Base-by-base conservation (phyloP, 2,329 filamentous ascomycete species). In the Fusarium euwallaceae region DNA sequence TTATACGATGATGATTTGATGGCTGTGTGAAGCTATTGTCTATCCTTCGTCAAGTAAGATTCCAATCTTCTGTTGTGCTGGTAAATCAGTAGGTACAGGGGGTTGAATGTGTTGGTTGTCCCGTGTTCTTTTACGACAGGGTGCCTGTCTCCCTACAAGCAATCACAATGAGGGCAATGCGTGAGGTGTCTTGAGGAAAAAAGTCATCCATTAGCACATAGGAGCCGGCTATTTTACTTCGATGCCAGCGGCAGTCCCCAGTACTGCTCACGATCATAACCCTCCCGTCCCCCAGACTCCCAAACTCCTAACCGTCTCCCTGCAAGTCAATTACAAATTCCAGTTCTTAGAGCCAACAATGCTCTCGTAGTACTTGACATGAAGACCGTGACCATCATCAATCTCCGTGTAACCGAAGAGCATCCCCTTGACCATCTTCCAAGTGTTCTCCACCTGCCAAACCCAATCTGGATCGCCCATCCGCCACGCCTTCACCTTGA, bases 371-470 rank as follows among this genome's bases (percentile, higher is more conserved):
- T 51, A n/a, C 3, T 51, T 27, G 24, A 51, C 24, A 29, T 27
- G 14, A 10, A 51, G 22, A 51, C 45, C 45, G 2, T 51, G 45
- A 17, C 45, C 16, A 16, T 14, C 9, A 5, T 29, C 45, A 51
- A 27, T 27, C 4, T 27, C 24, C 4, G 16, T 51, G 45, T 27
- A 27, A 6, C 3, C 10, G 22, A 16, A 51, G 24, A 51, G 24
- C 45, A 29, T 51, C 16, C 24, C 45, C 11, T 27, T 53, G 11
- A 66, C 41, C 63, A 51, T 51, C 32, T 66, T 66, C 63, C 34
- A 66, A 4, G 41, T 66, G 9, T 11, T 32, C 27, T 29, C 55
- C 8, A 66, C 6, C 10, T 61, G 55, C 12, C 27, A 6, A 32
- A 66, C 22, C 55, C n/a, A 51, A 0, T 51, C 55, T 4, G 55